Evolutionary conservation across 2,329 filamentous ascomycete species (phyloP), one percentile per base, ranked within the genome.

Genomic region (Reticulascus tulasneorum): DNA sequence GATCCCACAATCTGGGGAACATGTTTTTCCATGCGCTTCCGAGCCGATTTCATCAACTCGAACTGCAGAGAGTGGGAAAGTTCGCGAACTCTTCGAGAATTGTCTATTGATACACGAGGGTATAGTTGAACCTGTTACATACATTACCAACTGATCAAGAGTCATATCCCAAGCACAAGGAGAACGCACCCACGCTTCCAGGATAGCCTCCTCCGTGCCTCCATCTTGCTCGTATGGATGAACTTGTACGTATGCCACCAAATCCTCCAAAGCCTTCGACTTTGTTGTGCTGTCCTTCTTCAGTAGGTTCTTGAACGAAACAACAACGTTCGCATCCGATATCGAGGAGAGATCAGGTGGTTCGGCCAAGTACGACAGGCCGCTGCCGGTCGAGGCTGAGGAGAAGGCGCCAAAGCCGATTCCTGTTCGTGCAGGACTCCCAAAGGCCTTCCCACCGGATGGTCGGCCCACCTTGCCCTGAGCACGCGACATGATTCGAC

Each of bases 221-320:
- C 74, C 77, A 48, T 73, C 66, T 37, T 70, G 51, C 42, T 71
- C 75, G 56, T 57, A 72, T 26, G 60, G 72, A 58, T 67, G 74
- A 10, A 63, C 60, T 46, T 73, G 69, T 24, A 86, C 67, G 53
- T 84, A 75, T 22, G 74, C 59, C 30, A 87, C 72, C 15, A 98
- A 64, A 34, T 97, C 91, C 50, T 97, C 90, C 19, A 98, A 67
- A 1, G 87, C 91, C 59, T 91, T 95, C 7, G 84, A 75, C 58
- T 95, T 94, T 23, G 93, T 98, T 9, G 81, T 94, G 52, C 82
- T 84, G 64, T 96, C 91, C 63, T 93, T 94, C 66, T 97, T 98
- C 33, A 82, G 74, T 4, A 96, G 64, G 50, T 94, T 95, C 62
- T 96, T 94, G 66, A 96, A 87, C n/a, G 82, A 79, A 11, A 97